Base-by-base conservation (phyloP, 2,329 filamentous ascomycete species). In the Endoconidiophora polonica region DNA sequence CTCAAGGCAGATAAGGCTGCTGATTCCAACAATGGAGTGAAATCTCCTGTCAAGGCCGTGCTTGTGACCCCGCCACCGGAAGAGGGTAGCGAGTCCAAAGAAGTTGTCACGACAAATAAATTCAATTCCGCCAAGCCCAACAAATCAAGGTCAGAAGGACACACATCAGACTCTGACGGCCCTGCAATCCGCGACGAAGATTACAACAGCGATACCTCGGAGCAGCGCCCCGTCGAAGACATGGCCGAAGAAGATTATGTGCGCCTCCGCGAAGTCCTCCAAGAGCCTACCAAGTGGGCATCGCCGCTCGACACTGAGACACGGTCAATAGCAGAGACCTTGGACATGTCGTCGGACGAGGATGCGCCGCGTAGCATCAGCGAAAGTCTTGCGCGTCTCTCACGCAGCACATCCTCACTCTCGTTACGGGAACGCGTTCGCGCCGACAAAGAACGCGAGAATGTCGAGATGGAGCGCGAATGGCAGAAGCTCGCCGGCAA, bases 401-500 rank as follows among this genome's bases (percentile, higher is more conserved):
- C 45, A n/a, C 44, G 43, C 24, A 43, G 37, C 7, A 41, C 44
- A 7, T 49, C 46, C 6, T 9, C 39, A 18, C 24, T 53, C 37
- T 46, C 42, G 36, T 36, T 53, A 39, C 43, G 51, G 3, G 51
- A 53, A 29, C 36, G 47, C 5, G 39, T 53, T 29, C 44, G 47
- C 22, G 37, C 22, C n/a, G 55, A 55, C 24, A 50, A 56, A 22
- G 53, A 58, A 29, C 54, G 56, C 46, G 55, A 55, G 5, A 47
- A 50, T 20, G 53, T 56, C 24, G 55, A 52, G 40, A 52, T 54
- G 44, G 55, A 53, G 20, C 48, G 37, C 22, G 51, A 53, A 44
- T 53, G 51, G 51, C 37, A 47, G 44, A 53, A 53, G 39, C 40
- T 53, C 24, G 45, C 39, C 20, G 44, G 44, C 20, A 49, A 49